Evolutionary conservation across 805 yeast genomes (phyloP), one percentile per base, ranked within the genome.

Genomic region (Teunomyces tritomae): DNA sequence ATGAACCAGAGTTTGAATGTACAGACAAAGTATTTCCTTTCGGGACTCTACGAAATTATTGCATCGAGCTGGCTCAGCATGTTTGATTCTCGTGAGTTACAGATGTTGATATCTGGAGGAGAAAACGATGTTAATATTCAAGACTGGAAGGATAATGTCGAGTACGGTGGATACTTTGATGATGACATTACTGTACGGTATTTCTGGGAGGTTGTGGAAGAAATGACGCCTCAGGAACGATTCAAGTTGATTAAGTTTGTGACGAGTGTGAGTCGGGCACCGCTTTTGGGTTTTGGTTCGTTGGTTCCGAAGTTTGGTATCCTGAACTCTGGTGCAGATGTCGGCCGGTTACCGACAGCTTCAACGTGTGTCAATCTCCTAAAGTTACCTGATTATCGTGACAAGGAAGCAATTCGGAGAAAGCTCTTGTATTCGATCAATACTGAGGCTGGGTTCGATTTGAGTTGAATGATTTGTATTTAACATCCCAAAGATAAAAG

Each of bases 261-360:
- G 26, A 94, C 98, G 0, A 87, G 97, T 0, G 96, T 89, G 1
- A 85, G 96, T 1, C 78, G 91, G 50, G 96, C 96, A 0, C 99
- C 99, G 1, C 71, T 94, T 35, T 74, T 89, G 24, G 99, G 99
- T 0, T 92, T 94, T 61, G 74, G 78, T 41, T 56, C 58, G 10
- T 53, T 62, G 28, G 70, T 68, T 28, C 99, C 99, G 0, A 74
- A 72, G 46, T 89, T 94, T 65, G 96, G 96, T 1, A 85, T 94
- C 41, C 64, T 88, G 33, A 83, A 83, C 53, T 76, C 84, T 0
- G 94, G 92, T 0, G 52, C 64, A 11, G 79, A 79, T 26, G 53
- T 58, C 2, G 73, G 72, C 1, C 69, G 95, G 28, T 70, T 94
- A 34, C 99, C 99, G 0, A 89, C 97, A 0, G 87, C 98, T 0